Evolutionary conservation across 768 basidiomycete genomes (phyloP).

Genomic region (Galerina marginata): DNA sequence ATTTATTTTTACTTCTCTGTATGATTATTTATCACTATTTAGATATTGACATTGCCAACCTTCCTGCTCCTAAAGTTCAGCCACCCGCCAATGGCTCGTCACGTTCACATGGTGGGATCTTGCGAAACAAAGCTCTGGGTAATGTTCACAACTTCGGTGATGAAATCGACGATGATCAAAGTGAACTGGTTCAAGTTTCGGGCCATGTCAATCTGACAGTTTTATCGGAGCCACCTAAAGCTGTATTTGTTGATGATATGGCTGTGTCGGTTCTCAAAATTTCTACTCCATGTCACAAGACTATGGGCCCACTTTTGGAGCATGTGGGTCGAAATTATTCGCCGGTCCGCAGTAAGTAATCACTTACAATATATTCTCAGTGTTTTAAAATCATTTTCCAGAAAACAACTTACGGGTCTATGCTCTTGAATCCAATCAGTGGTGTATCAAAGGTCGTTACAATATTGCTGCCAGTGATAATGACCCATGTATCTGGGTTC

Average conservation of each 20-base stretch:
- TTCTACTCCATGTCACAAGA: not conserved
- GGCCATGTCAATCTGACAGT: not conserved
- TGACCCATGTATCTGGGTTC: not conserved
- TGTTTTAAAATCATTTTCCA: not conserved
- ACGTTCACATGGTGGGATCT: constrained; percentile 4
- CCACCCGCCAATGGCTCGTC: constrained; percentile 8
- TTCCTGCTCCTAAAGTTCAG: not conserved
- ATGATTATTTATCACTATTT: not conserved
- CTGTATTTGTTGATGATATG: not conserved
- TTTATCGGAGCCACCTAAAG: not conserved
- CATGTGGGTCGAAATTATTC: not conserved
- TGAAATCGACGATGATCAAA: not conserved
- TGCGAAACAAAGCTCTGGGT: constrained; percentile 5
- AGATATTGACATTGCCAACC: not conserved
- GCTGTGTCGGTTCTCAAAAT: not conserved
- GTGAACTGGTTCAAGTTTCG: not conserved
- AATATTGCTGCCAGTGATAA: not conserved
- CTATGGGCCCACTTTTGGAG: not conserved
- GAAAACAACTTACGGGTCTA: not conserved
- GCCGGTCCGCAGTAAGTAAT: not conserved
- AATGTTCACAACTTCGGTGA: constrained; percentile 13
- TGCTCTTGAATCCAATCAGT: not conserved
- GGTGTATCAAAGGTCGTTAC: not conserved
- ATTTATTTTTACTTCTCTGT: not conserved
- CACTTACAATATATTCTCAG: not conserved